phyloP scores from a whole-genome alignment of 169 alveolate genomes.

The Plasmodium relictum region DNA sequence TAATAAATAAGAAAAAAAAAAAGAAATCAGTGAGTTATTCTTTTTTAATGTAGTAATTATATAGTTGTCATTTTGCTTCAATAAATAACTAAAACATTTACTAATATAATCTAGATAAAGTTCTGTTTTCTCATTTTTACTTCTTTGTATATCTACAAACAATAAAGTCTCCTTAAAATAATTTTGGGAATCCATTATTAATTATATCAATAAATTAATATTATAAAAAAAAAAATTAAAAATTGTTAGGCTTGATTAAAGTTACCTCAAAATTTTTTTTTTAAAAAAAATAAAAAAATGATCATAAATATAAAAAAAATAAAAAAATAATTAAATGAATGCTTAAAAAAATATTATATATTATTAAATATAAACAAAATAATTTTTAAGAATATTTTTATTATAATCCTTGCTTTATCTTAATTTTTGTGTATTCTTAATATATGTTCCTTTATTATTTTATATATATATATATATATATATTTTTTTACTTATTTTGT shows the following conservation, averaged over 20 bases:
- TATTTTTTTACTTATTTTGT: not conserved
- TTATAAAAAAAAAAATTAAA: not conserved
- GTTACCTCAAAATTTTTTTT: no score
- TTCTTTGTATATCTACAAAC: slow-evolving; percentile 11
- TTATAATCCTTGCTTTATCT: no score
- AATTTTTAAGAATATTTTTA: no score
- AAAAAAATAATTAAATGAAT: not conserved
- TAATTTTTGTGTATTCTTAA: no score
- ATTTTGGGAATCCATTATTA: slow-evolving; percentile 25
- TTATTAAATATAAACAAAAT: no score
- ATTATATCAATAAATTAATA: not conserved
- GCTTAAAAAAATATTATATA: not conserved
- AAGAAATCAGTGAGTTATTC: slow-evolving; percentile 33
- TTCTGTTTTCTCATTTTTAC: slow-evolving; percentile 11
- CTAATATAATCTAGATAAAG: slow-evolving; percentile 23
- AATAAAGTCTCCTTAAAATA: slow-evolving; percentile 45
- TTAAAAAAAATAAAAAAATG: no score
- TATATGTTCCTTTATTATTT: not conserved
- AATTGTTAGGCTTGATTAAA: not conserved
- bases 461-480: not conserved
- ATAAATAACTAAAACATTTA: slow-evolving; percentile 41
- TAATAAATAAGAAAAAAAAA: slow-evolving; percentile 57
- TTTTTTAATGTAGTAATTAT: slow-evolving; percentile 47
- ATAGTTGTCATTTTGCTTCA: slow-evolving; percentile 52
- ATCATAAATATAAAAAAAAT: not conserved